Base-by-base conservation (phyloP, 2,329 filamentous ascomycete genomes). In the Ophiostoma populinum region DNA sequence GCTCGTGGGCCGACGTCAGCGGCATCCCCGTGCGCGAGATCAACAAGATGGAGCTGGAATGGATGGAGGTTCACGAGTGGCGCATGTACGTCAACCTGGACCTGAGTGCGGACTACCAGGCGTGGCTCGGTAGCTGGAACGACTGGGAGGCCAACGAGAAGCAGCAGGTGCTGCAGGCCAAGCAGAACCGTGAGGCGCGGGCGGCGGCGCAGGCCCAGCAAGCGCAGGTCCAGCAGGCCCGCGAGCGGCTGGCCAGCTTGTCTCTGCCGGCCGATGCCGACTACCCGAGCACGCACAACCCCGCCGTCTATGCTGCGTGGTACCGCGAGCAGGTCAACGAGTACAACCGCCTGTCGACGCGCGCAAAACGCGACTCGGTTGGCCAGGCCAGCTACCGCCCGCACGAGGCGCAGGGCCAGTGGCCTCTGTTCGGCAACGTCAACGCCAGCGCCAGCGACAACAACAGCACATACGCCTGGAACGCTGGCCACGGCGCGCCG, bases 1-100 rank as follows among this genome's bases (percentile, higher is more conserved):
- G 82, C 37, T 93, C 86, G 1, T 94, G 86, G 86, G 82, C 86
- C 5, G 86, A 94, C 51, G 86, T 94, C 35, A 93, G 83, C 56
- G 82, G 81, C 42, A 92, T 94, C 45, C 65, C 76, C 21, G 83
- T 93, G 15, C 58, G 68, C 3, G 83, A 93, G 50, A 66, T 94
- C 46, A 93, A 93, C 58, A 63, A 67, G 40, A 69, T 92, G 53
- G 86, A 94, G 61, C 72, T 78, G 48, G 79, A 92, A 47, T 94
- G 86, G 86, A 67, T 94, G 26, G 65, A 72, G 37, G 75, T 76
- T 27, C 90, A 92, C 52, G 66, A 73, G 46, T 93, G 82, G 77
- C 68, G 75, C 44, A 72, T 94, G 36, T 90, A 92, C 51, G 79
- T 90, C 51, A 85, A 92, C 50, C 74, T 86, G 19, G 70, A 81